Conservation (phyloP, 352 stramenopile genomes). For the Phytophthora litchii region DNA sequence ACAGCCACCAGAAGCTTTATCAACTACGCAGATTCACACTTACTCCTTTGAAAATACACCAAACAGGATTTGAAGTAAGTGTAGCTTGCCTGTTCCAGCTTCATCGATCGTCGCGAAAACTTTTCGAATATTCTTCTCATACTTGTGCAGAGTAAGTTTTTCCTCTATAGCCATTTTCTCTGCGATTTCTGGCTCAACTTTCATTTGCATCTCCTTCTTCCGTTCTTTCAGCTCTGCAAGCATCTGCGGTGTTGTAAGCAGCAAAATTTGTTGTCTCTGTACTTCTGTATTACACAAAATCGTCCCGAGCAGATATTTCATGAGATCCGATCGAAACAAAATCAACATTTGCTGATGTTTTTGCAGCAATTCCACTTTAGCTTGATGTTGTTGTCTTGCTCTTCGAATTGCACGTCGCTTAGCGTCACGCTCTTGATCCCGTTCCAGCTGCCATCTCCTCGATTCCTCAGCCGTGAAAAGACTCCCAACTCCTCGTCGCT, state of each 20-base stretch:
- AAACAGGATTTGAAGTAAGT: constrained; percentile 66
- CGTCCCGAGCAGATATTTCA: constrained; percentile 49
- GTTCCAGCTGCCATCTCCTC: constrained; percentile 47
- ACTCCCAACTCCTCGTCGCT: constrained; percentile 37
- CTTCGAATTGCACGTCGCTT: constrained; percentile 46
- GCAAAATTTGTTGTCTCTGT: constrained; percentile 59
- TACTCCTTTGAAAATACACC: constrained; percentile 65
- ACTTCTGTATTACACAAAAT: constrained; percentile 61
- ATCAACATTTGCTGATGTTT: constrained; percentile 56
- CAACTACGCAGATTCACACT: constrained; percentile 4
- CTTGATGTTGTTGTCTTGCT: constrained; percentile 42
- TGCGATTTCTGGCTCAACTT: constrained; percentile 58
- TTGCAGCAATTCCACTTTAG: constrained; percentile 45
- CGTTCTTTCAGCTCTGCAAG: constrained; percentile 44
- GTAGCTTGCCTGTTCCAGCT: constrained; percentile 40
- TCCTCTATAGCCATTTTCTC: constrained; percentile 51
- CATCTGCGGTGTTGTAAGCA: constrained; percentile 58
- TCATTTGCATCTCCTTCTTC: constrained; percentile 25
- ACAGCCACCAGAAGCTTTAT: neutral
- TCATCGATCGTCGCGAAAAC: constrained; percentile 58
- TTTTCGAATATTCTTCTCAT: constrained; percentile 50
- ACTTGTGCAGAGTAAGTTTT: constrained; percentile 13
- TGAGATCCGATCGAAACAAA: constrained; percentile 49
- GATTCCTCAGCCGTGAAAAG: constrained; percentile 64
- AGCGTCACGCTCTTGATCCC: constrained; percentile 46